Evolutionary conservation across 1,284 basidiomycete genomes (phyloP).

Genomic region (Tetrapyrgos nigripes): DNA sequence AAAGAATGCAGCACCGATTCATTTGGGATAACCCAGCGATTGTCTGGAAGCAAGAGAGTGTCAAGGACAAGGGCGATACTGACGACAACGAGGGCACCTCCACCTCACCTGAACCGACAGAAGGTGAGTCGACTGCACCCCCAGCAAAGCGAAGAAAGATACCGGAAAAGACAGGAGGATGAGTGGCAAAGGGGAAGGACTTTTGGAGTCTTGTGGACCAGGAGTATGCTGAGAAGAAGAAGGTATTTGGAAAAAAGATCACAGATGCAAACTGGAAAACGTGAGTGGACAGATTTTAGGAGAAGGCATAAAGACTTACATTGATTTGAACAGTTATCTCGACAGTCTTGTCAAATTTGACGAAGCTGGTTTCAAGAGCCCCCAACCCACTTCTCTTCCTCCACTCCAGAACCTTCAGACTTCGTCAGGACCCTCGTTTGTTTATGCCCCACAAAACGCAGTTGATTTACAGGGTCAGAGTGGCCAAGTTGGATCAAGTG

Average conservation of each 20-base stretch:
- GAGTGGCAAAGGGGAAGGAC: conserved; percentile 1
- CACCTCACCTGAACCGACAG: too few relatives aligned
- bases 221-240: background rate
- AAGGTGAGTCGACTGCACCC: background rate
- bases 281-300: background rate
- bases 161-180: background rate
- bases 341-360: background rate
- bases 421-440: background rate
- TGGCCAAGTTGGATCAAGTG: too few relatives aligned
- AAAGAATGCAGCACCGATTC: background rate
- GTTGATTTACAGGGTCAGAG: background rate
- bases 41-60: background rate
- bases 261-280: background rate
- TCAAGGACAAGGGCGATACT: background rate
- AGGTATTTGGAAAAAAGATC: conserved; percentile 1
- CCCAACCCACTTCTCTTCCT: background rate
- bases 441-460: background rate
- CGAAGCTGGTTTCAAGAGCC: background rate
- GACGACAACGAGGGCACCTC: background rate
- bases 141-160: background rate
- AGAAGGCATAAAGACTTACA: background rate
- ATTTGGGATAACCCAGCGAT: background rate
- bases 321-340: background rate
- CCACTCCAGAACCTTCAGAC: background rate
- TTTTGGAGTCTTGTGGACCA: conserved; percentile 5